phyloP scores from a whole-genome alignment of 2,329 filamentous ascomycete genomes.

The Hymenoscyphus albidus region DNA sequence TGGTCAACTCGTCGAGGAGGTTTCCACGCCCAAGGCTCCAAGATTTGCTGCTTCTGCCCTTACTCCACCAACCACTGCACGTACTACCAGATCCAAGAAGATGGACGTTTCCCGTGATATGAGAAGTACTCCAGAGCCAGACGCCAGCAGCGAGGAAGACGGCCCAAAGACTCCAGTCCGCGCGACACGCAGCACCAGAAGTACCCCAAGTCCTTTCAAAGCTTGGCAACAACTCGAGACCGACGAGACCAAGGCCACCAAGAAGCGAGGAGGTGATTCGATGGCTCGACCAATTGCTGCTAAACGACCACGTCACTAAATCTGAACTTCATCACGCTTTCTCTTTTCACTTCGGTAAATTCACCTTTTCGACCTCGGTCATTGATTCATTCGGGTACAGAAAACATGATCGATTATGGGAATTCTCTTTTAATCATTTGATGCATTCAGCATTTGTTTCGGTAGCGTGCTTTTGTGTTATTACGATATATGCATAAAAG shows the following conservation, averaged over 20 bases:
- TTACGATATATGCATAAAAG: slow-evolving; percentile 6
- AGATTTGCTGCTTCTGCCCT: slow-evolving; percentile 48
- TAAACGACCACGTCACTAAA: slow-evolving; percentile 8
- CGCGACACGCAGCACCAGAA: slow-evolving; percentile 8
- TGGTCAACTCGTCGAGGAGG: slow-evolving; percentile 37
- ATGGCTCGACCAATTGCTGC: not conserved
- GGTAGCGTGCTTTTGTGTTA: slow-evolving; percentile 5
- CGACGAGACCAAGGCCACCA: slow-evolving; percentile 9
- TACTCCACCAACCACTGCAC: slow-evolving; percentile 59
- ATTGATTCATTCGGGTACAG: not conserved
- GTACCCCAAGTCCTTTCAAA: slow-evolving; percentile 51
- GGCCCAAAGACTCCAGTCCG: slow-evolving; percentile 34
- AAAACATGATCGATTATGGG: not conserved
- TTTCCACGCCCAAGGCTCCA: slow-evolving; percentile 52
- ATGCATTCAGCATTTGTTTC: slow-evolving; percentile 2
- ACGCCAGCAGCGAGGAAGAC: slow-evolving; percentile 18
- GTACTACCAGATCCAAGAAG: slow-evolving; percentile 57
- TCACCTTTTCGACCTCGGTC: not conserved
- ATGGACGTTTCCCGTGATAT: slow-evolving; percentile 17
- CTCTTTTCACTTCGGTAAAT: not conserved
- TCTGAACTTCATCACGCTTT: not conserved
- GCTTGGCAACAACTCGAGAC: slow-evolving; percentile 65
- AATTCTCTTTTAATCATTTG: not conserved
- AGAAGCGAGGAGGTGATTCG: slow-evolving; percentile 9
- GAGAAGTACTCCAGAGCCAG: slow-evolving; percentile 36